phyloP scores from a whole-genome alignment of 164 flowering plant genomes.

The Macadamia tetraphylla region DNA sequence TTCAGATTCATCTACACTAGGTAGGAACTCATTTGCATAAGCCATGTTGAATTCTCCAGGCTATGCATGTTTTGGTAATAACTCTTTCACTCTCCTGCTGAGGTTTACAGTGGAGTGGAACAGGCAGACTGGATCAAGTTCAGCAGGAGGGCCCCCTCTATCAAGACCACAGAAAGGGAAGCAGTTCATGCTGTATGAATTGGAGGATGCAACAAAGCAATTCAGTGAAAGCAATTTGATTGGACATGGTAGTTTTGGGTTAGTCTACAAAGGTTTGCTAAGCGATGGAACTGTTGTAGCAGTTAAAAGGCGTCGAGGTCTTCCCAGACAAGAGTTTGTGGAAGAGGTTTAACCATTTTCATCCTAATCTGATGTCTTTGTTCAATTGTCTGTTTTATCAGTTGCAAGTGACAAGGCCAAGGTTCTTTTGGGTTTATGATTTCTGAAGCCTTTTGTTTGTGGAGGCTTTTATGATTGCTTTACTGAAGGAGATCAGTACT shows the following conservation, averaged over 20 bases:
- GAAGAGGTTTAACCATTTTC: slow-evolving; percentile 38
- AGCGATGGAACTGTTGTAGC: slow-evolving; percentile 67
- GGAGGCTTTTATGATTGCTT: neutral
- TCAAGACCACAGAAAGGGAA: slow-evolving; percentile 28
- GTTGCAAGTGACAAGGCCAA: neutral
- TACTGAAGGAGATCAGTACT: neutral
- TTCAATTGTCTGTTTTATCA: neutral
- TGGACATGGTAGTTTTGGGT: slow-evolving; percentile 62
- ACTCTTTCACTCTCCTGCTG: neutral
- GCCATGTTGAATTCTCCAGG: slow-evolving; percentile 2
- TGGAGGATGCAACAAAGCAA: slow-evolving; percentile 53
- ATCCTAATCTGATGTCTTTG: neutral
- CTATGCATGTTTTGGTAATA: neutral
- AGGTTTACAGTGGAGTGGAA: slow-evolving; percentile 34
- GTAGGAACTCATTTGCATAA: slow-evolving; percentile 21
- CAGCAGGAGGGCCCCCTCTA: slow-evolving; percentile 20
- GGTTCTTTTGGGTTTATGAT: neutral
- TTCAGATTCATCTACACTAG: slow-evolving; percentile 65
- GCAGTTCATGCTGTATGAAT: slow-evolving; percentile 51
- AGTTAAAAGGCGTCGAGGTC: slow-evolving; percentile 45
- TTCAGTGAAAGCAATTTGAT: slow-evolving; percentile 51
- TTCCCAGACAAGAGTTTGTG: slow-evolving; percentile 41
- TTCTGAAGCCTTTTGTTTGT: neutral
- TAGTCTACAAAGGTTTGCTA: slow-evolving; percentile 60
- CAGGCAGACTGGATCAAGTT: slow-evolving; percentile 34